Evolutionary conservation across 1,139 yeast genomes (phyloP), one percentile per base, ranked within the genome.

Genomic region (Oligophagozyma castellii): DNA sequence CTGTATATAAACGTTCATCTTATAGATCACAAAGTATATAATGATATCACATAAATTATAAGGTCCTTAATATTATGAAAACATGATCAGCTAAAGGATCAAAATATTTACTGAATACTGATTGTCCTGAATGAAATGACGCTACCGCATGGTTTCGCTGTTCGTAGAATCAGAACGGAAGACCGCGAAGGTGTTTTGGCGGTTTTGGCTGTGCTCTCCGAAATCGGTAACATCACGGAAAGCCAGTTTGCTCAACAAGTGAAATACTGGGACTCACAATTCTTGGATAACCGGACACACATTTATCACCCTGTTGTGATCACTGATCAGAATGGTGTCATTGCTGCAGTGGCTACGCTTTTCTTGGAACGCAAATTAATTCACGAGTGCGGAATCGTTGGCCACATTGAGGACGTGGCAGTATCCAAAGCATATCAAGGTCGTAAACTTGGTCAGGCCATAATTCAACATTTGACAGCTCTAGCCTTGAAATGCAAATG

Each of bases 351-450:
- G 0, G 72, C 64, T 23, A 45, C 71, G 53, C 43, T 62, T 5
- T 54, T 77, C 4, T 53, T 78, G 12, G 92, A 78, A 44, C 59
- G 57, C 29, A 78, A 78, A 44, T 43, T 73, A 35, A 73, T 77
- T 8, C 96, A 86, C 51, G 70, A 62, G 28, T 74, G 92, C 52
- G 93, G 94, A 0, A 55, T 63, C 31, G 93, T 83, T 8, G 98
- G 96, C 4, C 98, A 89, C 55, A 78, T 89, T 37, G 98, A 89
- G 51, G 98, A 89, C 51, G 86, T 89, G 35, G 80, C 95, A 1
- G 94, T 89, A 4, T 67, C 73, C 19, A 53, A 55, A 21, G 57
- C 65, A 11, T 83, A 80, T 51, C 95, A 86, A 47, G 98, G 98
- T 5, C 74, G 76, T 51, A 70, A 71, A 41, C 59, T 89, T 30